Evolutionary conservation across 306 rosid species (phyloP).

Genomic region (Cyclanthera cordifolia): DNA sequence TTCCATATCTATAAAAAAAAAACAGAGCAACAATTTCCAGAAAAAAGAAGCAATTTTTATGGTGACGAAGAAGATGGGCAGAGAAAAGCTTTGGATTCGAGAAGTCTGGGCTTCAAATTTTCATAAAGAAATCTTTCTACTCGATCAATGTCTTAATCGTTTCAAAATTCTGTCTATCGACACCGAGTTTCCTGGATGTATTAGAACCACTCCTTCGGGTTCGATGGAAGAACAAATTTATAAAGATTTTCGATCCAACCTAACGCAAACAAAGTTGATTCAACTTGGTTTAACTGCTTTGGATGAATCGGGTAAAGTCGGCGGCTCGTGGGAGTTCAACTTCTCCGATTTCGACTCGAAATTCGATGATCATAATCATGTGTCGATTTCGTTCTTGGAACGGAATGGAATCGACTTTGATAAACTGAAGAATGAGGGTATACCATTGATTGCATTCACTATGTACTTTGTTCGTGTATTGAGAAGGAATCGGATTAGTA

Average conservation of each 20-base stretch:
- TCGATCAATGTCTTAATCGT: background rate
- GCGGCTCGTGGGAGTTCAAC: slow-evolving; percentile 4
- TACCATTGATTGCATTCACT: background rate
- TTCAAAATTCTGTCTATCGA: background rate
- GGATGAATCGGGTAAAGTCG: background rate
- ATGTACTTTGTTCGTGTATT: background rate
- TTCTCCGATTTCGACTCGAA: background rate
- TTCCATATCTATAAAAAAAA: no score
- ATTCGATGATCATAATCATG: background rate
- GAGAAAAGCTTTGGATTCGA: background rate
- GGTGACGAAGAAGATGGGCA: no score
- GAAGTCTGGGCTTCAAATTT: background rate
- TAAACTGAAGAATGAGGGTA: background rate
- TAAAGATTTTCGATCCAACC: background rate
- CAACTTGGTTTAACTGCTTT: background rate
- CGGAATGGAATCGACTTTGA: background rate
- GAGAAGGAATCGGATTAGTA: no score
- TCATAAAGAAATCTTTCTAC: background rate
- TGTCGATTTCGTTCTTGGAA: background rate
- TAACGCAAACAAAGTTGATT: background rate
- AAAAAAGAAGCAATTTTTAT: no score
- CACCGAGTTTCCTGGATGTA: background rate
- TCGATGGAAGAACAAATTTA: background rate
- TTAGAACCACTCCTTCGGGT: background rate
- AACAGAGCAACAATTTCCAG: no score